These are phyloP conservation scores for Mycena amicta DNA, from an alignment of 768 basidiomycete genomes.

Conservation along the genomic window DNA sequence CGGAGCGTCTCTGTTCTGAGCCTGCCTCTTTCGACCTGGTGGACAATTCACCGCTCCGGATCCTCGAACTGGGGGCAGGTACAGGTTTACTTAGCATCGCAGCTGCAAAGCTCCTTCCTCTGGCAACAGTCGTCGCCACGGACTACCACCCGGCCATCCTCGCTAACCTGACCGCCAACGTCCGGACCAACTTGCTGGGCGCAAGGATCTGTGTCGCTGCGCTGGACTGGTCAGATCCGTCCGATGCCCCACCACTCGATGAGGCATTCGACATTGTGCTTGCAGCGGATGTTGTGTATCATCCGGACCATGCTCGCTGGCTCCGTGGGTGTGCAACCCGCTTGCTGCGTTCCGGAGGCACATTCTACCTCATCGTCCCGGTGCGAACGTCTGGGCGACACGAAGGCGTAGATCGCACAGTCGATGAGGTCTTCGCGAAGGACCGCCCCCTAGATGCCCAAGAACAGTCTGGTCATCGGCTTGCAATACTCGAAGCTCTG, in stretches of 20 bases:
- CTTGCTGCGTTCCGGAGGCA: constrained; percentile 47
- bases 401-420: constrained; percentile 57
- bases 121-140: constrained; percentile 57
- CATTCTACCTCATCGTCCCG: constrained; percentile 77
- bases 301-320: constrained; percentile 69
- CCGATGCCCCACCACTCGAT: constrained; percentile 24
- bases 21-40: constrained; percentile 44
- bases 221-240: constrained; percentile 69
- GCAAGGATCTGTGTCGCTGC: constrained; percentile 43
- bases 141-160: constrained; percentile 82
- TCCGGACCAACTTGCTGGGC: constrained; percentile 50
- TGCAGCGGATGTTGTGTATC: constrained; percentile 81
- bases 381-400: constrained; percentile 66
- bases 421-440: constrained; percentile 54
- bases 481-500: constrained; percentile 52
- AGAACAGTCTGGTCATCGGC: constrained; percentile 21
- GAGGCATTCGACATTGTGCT: constrained; percentile 68
- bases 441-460: constrained; percentile 2
- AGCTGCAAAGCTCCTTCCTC: constrained; percentile 48
- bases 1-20: constrained; percentile 57
- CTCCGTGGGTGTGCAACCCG: constrained; percentile 62
- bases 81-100: constrained; percentile 83
- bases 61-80: constrained; percentile 85
- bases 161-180: constrained; percentile 63
- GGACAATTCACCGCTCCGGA: constrained; percentile 32